Evolutionary conservation across 2,329 filamentous ascomycete species (phyloP).

Genomic region (Neonectria punicea): DNA sequence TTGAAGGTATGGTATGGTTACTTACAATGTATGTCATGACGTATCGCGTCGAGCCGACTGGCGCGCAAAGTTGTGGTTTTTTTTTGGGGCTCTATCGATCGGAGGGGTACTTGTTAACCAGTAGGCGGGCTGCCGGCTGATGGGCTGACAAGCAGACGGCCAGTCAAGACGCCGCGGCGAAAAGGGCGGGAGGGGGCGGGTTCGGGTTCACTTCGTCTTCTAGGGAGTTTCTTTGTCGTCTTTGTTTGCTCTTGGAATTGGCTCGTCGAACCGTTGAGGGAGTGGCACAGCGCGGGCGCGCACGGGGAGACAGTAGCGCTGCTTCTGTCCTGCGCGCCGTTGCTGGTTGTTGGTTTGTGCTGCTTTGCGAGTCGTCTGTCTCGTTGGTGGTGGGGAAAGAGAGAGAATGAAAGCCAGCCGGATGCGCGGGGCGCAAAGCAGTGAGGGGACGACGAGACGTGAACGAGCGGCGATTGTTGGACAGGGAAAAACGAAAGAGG

Average conservation of each 20-base stretch:
- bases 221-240: background rate
- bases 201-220: background rate
- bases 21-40: conserved; percentile 56
- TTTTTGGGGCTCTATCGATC: conserved; percentile 29
- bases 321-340: background rate
- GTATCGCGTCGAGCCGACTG: conserved; percentile 43
- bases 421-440: conserved; percentile 12
- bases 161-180: background rate
- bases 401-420: conserved; percentile 4
- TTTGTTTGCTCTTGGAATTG: background rate
- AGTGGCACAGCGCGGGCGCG: background rate
- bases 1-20: conserved; percentile 23
- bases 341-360: background rate
- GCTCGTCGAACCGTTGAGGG: background rate
- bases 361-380: background rate
- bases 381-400: background rate
- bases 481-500: background rate
- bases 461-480: background rate
- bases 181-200: background rate
- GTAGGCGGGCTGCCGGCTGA: background rate
- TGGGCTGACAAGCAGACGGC: background rate
- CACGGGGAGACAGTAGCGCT: background rate
- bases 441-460: conserved; percentile 9
- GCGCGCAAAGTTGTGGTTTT: conserved; percentile 12
- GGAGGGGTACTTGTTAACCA: conserved; percentile 29